Conservation (phyloP, 2,329 filamentous ascomycete species). For the Bipolaris oryzae region DNA sequence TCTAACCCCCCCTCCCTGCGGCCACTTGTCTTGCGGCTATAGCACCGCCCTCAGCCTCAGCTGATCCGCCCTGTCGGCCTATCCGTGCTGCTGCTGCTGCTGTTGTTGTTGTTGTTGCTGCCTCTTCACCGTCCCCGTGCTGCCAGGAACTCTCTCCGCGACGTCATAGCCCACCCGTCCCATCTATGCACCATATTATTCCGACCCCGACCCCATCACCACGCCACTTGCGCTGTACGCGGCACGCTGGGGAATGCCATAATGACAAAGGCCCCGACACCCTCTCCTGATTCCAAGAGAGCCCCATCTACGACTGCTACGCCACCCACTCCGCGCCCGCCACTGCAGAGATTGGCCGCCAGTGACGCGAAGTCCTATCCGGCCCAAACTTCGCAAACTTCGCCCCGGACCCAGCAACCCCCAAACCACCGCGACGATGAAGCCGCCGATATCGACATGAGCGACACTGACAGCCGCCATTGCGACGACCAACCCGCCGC, state of each 20-base stretch:
- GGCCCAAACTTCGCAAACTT: constrained; percentile 6
- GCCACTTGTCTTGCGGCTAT: constrained; percentile 4
- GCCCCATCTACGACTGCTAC: background rate
- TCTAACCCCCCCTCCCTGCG: constrained; percentile 4
- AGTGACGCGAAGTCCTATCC: constrained; percentile 21
- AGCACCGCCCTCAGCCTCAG: constrained; percentile 8
- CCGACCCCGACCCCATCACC: constrained; percentile 15
- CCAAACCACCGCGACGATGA: constrained; percentile 22
- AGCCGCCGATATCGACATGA: constrained; percentile 29
- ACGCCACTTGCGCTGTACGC: constrained; percentile 16
- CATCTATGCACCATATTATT: constrained; percentile 14
- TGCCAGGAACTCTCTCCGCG: constrained; percentile 16
- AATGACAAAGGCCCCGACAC: constrained; percentile 36
- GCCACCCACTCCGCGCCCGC: constrained; percentile 28
- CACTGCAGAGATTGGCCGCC: constrained; percentile 36
- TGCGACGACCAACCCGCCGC: constrained; percentile 1
- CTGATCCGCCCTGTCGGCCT: constrained; percentile 2
- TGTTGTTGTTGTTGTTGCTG: constrained; percentile 1
- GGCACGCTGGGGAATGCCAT: constrained; percentile 36
- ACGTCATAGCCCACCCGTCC: constrained; percentile 22
- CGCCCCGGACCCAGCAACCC: constrained; percentile 3
- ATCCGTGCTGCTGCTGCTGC: constrained; percentile 10
- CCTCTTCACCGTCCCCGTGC: constrained; percentile 11
- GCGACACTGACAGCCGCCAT: constrained; percentile 20
- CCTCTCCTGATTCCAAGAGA: constrained; percentile 31